Evolutionary conservation across 192 early-diverging fungal genomes (phyloP).

Genomic region (Spizellomyces sp.): DNA sequence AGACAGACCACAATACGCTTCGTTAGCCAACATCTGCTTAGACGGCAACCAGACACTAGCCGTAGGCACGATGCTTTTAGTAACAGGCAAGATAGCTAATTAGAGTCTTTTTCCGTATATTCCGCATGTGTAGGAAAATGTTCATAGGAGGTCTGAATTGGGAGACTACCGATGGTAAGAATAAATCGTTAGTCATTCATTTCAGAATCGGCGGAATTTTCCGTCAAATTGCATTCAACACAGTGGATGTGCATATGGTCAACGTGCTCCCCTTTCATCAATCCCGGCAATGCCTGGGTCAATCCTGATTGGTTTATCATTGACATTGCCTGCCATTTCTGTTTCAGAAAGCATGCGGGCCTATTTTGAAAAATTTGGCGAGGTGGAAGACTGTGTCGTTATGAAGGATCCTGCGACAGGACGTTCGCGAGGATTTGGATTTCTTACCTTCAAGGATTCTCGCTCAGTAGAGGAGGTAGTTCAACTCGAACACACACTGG

Average conservation of each 20-base stretch:
- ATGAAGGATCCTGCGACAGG: constrained; percentile 73
- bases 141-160: constrained; percentile 81
- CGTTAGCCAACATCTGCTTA: no score
- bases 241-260: no score
- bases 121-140: constrained; percentile 69
- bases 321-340: neutral
- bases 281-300: no score
- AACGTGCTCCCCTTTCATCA: no score
- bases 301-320: no score
- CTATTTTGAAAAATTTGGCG: constrained; percentile 75
- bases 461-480: constrained; percentile 65
- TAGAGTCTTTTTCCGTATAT: neutral
- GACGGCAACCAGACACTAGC: no score
- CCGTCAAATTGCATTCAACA: neutral
- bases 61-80: neutral
- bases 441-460: constrained; percentile 71
- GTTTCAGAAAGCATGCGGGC: constrained; percentile 64
- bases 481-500: constrained; percentile 68
- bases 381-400: constrained; percentile 71
- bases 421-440: constrained; percentile 77
- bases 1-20: no score
- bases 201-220: neutral
- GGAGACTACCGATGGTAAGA: constrained; percentile 84
- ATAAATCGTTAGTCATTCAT: constrained; percentile 15
- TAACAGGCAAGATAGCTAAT: neutral